Evolutionary conservation across 2,329 filamentous ascomycete genomes (phyloP).

Genomic region (Sclerotiophoma versabilis): DNA sequence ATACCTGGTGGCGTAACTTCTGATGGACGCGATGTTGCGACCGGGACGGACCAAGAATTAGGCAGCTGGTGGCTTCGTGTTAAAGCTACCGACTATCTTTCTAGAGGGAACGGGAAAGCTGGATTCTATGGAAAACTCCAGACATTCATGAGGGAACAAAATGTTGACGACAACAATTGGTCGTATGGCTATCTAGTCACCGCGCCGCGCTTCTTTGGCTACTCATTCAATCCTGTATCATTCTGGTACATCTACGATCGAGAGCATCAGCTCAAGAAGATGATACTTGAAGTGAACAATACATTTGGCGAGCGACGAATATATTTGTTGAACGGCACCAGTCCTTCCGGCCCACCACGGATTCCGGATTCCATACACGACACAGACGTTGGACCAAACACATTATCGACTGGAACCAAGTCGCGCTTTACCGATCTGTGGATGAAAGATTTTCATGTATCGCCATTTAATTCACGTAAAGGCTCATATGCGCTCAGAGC

Average conservation of each 20-base stretch:
- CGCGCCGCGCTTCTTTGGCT: conserved; percentile 71
- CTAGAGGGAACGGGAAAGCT: conserved; percentile 59
- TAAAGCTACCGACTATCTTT: conserved; percentile 67
- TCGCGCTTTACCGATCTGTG: conserved; percentile 60
- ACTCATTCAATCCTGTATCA: conserved; percentile 77
- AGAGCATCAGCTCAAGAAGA: conserved; percentile 64
- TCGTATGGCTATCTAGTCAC: conserved; percentile 75
- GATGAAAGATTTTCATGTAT: conserved; percentile 78
- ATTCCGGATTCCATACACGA: conserved; percentile 20
- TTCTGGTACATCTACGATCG: conserved; percentile 79
- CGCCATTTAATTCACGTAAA: conserved; percentile 70
- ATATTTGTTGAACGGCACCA: conserved; percentile 62
- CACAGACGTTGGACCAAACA: conserved; percentile 11
- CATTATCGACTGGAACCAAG: conserved; percentile 10
- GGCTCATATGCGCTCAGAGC: conserved; percentile 58
- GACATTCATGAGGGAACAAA: conserved; percentile 63
- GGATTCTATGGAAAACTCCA: conserved; percentile 70
- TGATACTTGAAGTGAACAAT: conserved; percentile 79
- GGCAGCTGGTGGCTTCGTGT: conserved; percentile 65
- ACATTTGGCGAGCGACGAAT: conserved; percentile 75
- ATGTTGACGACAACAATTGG: conserved; percentile 66
- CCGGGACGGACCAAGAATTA: conserved; percentile 36
- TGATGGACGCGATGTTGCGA: conserved; percentile 22
- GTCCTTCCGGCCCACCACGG: conserved; percentile 37
- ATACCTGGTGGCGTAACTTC: conserved; percentile 60